Evolutionary conservation across 129 eudicot genomes (phyloP), one percentile per base, ranked within the genome.

Genomic region (Lonicera japonica): DNA sequence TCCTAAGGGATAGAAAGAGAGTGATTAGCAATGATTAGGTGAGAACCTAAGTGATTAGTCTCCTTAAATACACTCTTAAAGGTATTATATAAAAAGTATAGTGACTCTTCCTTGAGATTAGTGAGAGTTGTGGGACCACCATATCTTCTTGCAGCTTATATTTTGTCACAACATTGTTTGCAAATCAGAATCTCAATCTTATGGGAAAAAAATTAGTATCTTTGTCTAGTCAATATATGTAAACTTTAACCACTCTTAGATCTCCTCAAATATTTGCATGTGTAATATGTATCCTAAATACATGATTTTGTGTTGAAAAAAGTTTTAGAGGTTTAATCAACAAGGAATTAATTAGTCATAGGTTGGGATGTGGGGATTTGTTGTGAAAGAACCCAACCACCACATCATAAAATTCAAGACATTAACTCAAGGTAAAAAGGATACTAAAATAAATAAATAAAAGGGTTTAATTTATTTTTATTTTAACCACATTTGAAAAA

Each of bases 161-260:
- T 43, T 8, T 10, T 43, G 16, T 43, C 50, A 8, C 50, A 43
- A 43, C 16, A 17, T 69, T 65, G 50, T 53, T 38, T 59, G 57
- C 71, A 76, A 59, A 76, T 76, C 81, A 70, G 81, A 76, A 76
- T 76, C 81, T 65, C 64, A 65, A 76, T 76, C 76, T 70, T 64
- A 25, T 11, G 65, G 40, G n/a, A n/a, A n/a, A 61, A 56, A 61
- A 56, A 41, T 24, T 56, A 41, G 66, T 63, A 67, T 77, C 81
- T 70, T 38, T 70, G 77, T 76, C 81, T 52, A 69, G 67, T 76
- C 61, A 73, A 53, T 43, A 40, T 21, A 53, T 43, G 24, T 21
- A 53, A 65, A 56, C 70, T 70, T n/a, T 76, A 70, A 76, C 81
- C 47, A 76, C 81, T 56, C 77, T 43, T 73, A 65, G 77, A 73